These are phyloP conservation scores for Hypoxylon sp. DNA, from an alignment of 2,329 filamentous ascomycete genomes.

Conservation along the genomic window DNA sequence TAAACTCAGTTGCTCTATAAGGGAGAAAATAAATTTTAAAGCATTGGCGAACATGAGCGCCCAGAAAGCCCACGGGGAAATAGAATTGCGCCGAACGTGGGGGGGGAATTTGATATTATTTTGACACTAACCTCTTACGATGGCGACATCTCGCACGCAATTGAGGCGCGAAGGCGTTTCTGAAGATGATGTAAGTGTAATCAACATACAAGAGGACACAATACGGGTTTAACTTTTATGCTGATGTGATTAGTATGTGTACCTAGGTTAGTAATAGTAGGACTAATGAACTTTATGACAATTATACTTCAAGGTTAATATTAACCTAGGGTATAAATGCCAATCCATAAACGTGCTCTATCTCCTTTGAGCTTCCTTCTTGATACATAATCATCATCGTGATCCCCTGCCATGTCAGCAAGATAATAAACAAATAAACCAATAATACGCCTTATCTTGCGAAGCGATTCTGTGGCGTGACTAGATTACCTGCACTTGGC, in stretches of 20 bases:
- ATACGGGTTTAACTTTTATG: not conserved
- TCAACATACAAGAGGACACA: not conserved
- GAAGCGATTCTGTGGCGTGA: constrained; percentile 33
- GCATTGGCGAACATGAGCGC: not conserved
- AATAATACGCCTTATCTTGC: constrained; percentile 22
- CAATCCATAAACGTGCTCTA: not conserved
- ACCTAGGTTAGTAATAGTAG: too few species aligned
- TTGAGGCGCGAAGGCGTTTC: not conserved
- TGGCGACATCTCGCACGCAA: constrained; percentile 18
- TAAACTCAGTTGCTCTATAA: not conserved
- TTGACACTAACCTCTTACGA: constrained; percentile 16
- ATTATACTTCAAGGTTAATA: not conserved
- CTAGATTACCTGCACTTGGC: constrained; percentile 36
- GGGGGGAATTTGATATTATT: constrained; percentile 27
- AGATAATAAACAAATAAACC: constrained; percentile 29
- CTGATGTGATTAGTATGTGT: not conserved
- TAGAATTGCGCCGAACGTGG: constrained; percentile 6
- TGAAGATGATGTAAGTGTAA: constrained; percentile 9
- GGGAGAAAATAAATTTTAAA: not conserved
- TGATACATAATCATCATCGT: constrained; percentile 18
- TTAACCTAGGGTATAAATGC: not conserved
- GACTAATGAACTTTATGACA: not conserved
- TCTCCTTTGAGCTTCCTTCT: constrained; percentile 29
- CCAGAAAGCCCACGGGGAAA: constrained; percentile 8
- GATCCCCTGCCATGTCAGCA: constrained; percentile 31